phyloP scores from a whole-genome alignment of 139 green algal genomes.

The Chlorella sp. region DNA sequence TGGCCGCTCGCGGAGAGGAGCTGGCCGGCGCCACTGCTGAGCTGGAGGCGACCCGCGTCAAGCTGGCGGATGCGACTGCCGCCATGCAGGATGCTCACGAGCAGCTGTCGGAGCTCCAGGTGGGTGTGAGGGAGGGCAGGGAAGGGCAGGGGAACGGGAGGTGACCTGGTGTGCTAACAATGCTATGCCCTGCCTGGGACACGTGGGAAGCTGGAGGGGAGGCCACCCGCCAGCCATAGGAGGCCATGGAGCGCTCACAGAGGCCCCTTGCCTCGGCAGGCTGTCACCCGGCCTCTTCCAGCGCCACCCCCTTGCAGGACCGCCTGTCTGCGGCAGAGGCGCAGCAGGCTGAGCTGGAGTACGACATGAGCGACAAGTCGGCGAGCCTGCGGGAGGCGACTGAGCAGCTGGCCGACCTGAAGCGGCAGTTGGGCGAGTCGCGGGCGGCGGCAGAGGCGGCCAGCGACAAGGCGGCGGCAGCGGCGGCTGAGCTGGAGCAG shows the following conservation, averaged over 20 bases:
- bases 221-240: too few species aligned
- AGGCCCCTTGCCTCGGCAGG: too few species aligned
- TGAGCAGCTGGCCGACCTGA: constrained; percentile 3
- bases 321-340: not conserved
- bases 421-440: not conserved
- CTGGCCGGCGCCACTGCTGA: not conserved
- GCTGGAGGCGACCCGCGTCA: not conserved
- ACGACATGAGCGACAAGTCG: constrained; percentile 28
- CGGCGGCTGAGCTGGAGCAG: constrained; percentile 6
- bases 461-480: not conserved
- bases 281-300: not conserved
- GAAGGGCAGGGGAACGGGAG: too few species aligned
- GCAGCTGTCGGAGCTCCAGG: constrained; percentile 26
- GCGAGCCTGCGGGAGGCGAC: constrained; percentile 17
- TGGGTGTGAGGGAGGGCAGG: not conserved
- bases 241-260: too few species aligned
- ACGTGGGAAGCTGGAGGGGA: too few species aligned
- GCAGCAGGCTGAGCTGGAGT: constrained; percentile 33
- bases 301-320: not conserved
- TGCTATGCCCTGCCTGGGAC: too few species aligned
- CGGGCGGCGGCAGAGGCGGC: not conserved
- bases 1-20: not conserved
- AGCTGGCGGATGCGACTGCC: constrained; percentile 13
- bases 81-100: constrained; percentile 26
- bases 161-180: too few species aligned